phyloP scores from a whole-genome alignment of 192 early-diverging fungal species.

The Coemansia sp. region DNA sequence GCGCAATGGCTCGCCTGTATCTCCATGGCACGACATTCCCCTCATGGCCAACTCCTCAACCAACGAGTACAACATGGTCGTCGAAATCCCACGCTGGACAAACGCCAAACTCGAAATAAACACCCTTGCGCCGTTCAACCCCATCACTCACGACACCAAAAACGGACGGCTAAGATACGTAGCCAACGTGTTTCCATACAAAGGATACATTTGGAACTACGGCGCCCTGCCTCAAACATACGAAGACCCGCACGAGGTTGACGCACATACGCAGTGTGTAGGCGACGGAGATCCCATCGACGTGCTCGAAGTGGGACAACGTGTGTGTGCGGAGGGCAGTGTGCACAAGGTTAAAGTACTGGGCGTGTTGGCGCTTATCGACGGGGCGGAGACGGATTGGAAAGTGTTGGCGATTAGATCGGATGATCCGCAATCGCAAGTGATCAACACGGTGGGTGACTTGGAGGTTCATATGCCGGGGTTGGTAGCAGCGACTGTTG shows the following conservation, averaged over 20 bases:
- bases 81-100: slow-evolving; percentile 97
- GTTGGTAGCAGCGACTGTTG: slow-evolving; percentile 89
- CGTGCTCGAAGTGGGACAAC: slow-evolving; percentile 95
- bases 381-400: slow-evolving; percentile 99
- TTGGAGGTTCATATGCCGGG: slow-evolving; percentile 95
- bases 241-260: slow-evolving; percentile 87
- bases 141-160: slow-evolving; percentile 96
- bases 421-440: slow-evolving; percentile 92
- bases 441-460: slow-evolving; percentile 96
- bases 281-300: slow-evolving; percentile 98
- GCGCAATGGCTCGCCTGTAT: slow-evolving; percentile 72
- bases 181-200: slow-evolving; percentile 97
- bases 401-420: slow-evolving; percentile 96
- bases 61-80: slow-evolving; percentile 93
- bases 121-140: slow-evolving; percentile 93
- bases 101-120: slow-evolving; percentile 97
- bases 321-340: slow-evolving; percentile 82
- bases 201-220: slow-evolving; percentile 99
- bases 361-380: slow-evolving; percentile 95
- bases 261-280: slow-evolving; percentile 87
- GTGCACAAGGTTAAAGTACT: slow-evolving; percentile 98
- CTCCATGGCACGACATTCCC: slow-evolving; percentile 98
- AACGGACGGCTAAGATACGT: slow-evolving; percentile 97
- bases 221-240: slow-evolving; percentile 99
- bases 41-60: slow-evolving; percentile 71